Base-by-base conservation (phyloP, 306 rosid genomes). In the Benincasa hispida region DNA sequence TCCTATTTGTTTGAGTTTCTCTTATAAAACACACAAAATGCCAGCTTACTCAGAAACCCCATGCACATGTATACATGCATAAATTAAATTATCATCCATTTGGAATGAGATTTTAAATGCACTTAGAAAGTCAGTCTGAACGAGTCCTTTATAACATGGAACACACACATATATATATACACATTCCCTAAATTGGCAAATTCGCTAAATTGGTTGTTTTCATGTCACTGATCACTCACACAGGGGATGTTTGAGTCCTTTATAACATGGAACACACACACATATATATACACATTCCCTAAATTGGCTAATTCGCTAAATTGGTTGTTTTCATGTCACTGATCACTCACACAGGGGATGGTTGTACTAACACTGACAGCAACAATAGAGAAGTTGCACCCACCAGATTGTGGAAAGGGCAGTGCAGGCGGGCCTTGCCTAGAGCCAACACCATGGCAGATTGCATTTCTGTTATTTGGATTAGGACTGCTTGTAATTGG, bases 211-310 rank as follows among this genome's bases (percentile, higher is more conserved):
- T 48, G 53, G 35, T 73, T 65, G 60, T 21, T 67, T 88, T 81
- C 45, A 59, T 72, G 51, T 47, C 22, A 5, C 55, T 50, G 21
- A 50, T 50, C 55, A 50, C 55, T 1, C 17, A 4, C 35, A 4
- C 58, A 93, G 97, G 98, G 97, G 5, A 84, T 91, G 79, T 63
- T 89, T 32, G 54, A n/a, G n/a, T n/a, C n/a, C n/a, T n/a, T n/a
- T n/a, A n/a, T n/a, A n/a, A n/a, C n/a, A n/a, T n/a, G n/a, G n/a
- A n/a, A n/a, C n/a, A n/a, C n/a, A n/a, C n/a, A n/a, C 47, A 41
- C 13, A 42, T 3, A 11, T 45, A 45, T 13, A 45, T 13, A 45
- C 51, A n/a, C n/a, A n/a, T n/a, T n/a, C n/a, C n/a, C n/a, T n/a
- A 45, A 45, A 48, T 6, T 2, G 0, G 14, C 8, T 61, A 61